These are phyloP conservation scores for Musa schizocarpa DNA, from an alignment of 176 grass and related monocot species.

Conservation along the genomic window DNA sequence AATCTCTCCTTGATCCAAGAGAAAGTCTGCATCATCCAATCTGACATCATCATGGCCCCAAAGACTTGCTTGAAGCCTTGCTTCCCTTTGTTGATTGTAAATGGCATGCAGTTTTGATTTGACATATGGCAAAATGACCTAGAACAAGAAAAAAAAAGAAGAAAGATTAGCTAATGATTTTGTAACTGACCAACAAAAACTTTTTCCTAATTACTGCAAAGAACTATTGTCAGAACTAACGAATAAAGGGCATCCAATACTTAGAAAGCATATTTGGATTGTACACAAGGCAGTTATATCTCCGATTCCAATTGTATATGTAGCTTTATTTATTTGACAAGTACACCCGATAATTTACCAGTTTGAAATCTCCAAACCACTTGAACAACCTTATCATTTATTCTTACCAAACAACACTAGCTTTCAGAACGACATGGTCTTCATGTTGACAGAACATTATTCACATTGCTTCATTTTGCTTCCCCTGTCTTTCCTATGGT, in stretches of 20 bases:
- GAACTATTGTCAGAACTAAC: not conserved
- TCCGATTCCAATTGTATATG: no score
- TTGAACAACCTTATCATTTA: no score
- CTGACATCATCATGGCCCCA: constrained; percentile 72
- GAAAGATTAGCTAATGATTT: not conserved
- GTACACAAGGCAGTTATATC: not conserved
- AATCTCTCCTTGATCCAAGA: constrained; percentile 58
- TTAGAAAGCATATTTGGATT: not conserved
- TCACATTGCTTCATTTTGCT: no score
- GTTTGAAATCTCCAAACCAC: no score
- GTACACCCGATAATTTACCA: no score
- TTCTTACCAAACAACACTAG: no score
- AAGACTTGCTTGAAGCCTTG: constrained; percentile 94
- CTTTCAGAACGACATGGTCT: no score
- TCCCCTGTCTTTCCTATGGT: no score
- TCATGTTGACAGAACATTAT: no score
- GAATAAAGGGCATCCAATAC: not conserved
- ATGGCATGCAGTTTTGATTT: constrained; percentile 86
- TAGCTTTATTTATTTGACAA: no score
- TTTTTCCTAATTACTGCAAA: not conserved
- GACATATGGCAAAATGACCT: constrained; percentile 98
- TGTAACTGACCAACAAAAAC: not conserved
- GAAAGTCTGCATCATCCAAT: constrained; percentile 57
- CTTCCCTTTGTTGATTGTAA: constrained; percentile 97
- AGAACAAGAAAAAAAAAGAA: constrained; percentile 8